phyloP scores from a whole-genome alignment of 164 flowering plant species.

The Kingdonia uniflora region DNA sequence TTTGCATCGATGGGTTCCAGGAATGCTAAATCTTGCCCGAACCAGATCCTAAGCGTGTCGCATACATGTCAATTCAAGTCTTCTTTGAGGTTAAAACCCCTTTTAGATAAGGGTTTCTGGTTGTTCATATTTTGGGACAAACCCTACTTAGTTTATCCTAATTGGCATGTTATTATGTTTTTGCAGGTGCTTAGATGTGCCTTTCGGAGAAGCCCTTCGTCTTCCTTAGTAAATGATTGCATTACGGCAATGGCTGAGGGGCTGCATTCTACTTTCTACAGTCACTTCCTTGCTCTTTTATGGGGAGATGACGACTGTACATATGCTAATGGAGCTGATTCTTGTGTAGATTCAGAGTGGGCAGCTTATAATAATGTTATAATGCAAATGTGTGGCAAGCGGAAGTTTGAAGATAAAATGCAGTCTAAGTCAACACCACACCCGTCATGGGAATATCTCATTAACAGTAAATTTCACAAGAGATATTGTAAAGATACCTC shows the following conservation, averaged over 20 bases:
- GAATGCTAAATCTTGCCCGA: too few species aligned
- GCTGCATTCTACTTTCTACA: conserved; percentile 48
- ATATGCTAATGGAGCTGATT: conserved; percentile 33
- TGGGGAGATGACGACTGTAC: conserved; percentile 58
- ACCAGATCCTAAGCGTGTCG: too few species aligned
- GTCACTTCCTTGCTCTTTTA: conserved; percentile 55
- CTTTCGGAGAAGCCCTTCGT: conserved; percentile 59
- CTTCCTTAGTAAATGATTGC: conserved; percentile 77
- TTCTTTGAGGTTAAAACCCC: too few species aligned
- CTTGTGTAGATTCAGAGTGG: conserved; percentile 69
- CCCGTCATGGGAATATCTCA: conserved; percentile 83
- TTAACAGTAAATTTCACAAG: conserved; percentile 61
- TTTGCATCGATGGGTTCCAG: too few species aligned
- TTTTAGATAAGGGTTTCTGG: too few species aligned
- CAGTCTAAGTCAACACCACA: conserved; percentile 13
- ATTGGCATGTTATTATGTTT: too few species aligned
- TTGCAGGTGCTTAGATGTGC: conserved; percentile 72
- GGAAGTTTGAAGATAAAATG: conserved; percentile 9
- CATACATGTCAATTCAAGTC: too few species aligned
- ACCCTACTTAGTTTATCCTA: too few species aligned
- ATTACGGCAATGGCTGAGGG: conserved; percentile 83
- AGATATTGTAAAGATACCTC: conserved; percentile 27
- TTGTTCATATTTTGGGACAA: too few species aligned
- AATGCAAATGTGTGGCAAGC: conserved; percentile 35
- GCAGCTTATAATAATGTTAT: conserved; percentile 49